A percentile compares a stretch with the other conserved stretches of the same genome.
Evolutionary conservation across 768 basidiomycete genomes (phyloP).

Genomic region (Thelephora aurantiotincta): DNA sequence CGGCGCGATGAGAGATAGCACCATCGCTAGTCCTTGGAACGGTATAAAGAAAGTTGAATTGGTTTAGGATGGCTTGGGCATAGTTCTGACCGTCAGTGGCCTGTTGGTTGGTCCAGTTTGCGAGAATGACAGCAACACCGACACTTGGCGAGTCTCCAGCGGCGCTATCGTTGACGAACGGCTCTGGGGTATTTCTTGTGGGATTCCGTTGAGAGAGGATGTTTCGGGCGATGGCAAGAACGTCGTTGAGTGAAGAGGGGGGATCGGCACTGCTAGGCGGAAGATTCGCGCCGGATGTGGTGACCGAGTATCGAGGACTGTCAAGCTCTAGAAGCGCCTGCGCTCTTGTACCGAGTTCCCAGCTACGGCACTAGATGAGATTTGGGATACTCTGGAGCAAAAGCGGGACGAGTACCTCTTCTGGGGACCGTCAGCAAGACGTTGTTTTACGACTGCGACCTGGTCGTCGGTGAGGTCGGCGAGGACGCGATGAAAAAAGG

Average conservation of each 20-base stretch:
- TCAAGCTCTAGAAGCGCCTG: constrained; percentile 38
- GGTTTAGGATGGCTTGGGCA: constrained; percentile 45
- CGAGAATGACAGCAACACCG: constrained; percentile 54
- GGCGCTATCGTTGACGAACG: constrained; percentile 42
- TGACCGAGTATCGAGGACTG: constrained; percentile 30
- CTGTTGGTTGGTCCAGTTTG: constrained; percentile 34
- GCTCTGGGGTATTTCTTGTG: constrained; percentile 36
- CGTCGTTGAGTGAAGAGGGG: constrained; percentile 27
- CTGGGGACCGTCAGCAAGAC: constrained; percentile 25
- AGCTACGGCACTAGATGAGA: constrained; percentile 18
- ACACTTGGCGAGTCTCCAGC: constrained; percentile 70
- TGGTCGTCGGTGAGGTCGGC: constrained; percentile 18
- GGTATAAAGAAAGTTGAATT: constrained; percentile 43
- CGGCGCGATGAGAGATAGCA: constrained; percentile 65
- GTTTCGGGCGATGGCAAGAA: constrained; percentile 38
- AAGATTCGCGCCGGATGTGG: constrained; percentile 11
- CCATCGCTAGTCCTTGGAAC: constrained; percentile 59
- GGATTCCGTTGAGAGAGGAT: constrained; percentile 33
- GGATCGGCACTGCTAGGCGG: constrained; percentile 15
- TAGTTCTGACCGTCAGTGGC: constrained; percentile 35
- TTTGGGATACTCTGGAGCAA: background rate
- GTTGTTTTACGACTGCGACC: constrained; percentile 20
- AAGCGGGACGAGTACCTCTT: constrained; percentile 20
- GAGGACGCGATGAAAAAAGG: too few species aligned
- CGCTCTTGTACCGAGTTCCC: constrained; percentile 39